Evolutionary conservation across 129 eudicot species (phyloP).

Genomic region (Rutidosis leptorrhynchoides): DNA sequence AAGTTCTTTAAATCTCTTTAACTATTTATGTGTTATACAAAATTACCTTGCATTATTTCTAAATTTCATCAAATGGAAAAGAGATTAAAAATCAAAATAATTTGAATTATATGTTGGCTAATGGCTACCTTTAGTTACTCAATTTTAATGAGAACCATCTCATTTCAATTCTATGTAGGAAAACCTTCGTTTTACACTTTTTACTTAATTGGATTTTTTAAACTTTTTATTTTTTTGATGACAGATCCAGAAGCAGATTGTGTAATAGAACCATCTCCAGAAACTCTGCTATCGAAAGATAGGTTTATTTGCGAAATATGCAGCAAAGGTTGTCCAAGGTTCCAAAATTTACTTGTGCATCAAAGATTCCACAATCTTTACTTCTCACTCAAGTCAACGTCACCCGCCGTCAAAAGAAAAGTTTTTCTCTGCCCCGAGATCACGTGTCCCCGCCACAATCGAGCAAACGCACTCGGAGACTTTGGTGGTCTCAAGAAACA

Average conservation of each 20-base stretch:
- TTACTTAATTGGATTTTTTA: slow-evolving; percentile 10
- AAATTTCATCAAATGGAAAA: not conserved
- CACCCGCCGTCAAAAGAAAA: slow-evolving; percentile 21
- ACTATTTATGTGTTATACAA: not conserved
- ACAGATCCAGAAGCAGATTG: slow-evolving; percentile 44
- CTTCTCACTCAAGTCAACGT: slow-evolving; percentile 33
- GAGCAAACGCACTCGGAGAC: slow-evolving; percentile 47
- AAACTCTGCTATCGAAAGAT: slow-evolving; percentile 41
- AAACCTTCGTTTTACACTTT: not conserved
- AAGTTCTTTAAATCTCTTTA: not conserved
- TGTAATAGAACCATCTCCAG: slow-evolving; percentile 38
- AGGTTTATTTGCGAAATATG: slow-evolving; percentile 49
- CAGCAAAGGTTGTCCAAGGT: slow-evolving; percentile 48
- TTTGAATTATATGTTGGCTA: not conserved
- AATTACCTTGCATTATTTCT: no score
- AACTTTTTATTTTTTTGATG: slow-evolving; percentile 10
- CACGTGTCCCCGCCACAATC: slow-evolving; percentile 46
- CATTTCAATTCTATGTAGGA: not conserved
- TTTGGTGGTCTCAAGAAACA: slow-evolving; percentile 62
- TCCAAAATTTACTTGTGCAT: slow-evolving; percentile 53
- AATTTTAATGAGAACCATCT: not conserved
- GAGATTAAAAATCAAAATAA: no score
- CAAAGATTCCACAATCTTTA: slow-evolving; percentile 51
- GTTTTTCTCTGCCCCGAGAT: slow-evolving; percentile 60
- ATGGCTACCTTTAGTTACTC: not conserved